phyloP scores from a whole-genome alignment of 179 eudicot species.

The Beta corolliflora region DNA sequence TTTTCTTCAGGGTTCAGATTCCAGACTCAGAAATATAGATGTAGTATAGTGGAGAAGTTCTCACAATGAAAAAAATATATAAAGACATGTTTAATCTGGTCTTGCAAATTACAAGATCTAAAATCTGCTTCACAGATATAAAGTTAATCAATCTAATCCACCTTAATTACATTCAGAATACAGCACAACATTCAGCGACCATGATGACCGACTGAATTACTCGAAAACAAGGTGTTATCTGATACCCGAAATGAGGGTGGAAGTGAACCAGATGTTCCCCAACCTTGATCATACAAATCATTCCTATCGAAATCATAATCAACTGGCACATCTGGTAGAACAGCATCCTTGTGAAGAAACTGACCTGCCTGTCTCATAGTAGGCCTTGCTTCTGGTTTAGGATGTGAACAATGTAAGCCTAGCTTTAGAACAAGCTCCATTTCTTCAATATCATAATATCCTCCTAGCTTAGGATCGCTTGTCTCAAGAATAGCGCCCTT shows the following conservation, averaged over 20 bases:
- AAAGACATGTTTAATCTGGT: background rate
- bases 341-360: constrained; percentile 22
- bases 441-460: constrained; percentile 15
- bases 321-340: constrained; percentile 25
- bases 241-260: constrained; percentile 25
- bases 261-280: constrained; percentile 25
- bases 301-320: constrained; percentile 25
- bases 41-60: background rate
- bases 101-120: background rate
- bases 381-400: constrained; percentile 26
- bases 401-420: constrained; percentile 28
- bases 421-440: constrained; percentile 30
- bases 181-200: constrained; percentile 6
- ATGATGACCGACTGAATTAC: constrained; percentile 5
- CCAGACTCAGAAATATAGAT: background rate
- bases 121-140: background rate
- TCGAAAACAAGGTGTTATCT: constrained; percentile 11
- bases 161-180: background rate
- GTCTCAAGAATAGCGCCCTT: constrained; percentile 28
- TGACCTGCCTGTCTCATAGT: constrained; percentile 31
- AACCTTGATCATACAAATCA: constrained; percentile 12
- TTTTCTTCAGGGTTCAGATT: background rate
- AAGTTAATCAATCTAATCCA: background rate
- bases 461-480: constrained; percentile 25
- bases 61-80: background rate